Evolutionary conservation across 768 basidiomycete species (phyloP), one percentile per base, ranked within the genome.

Genomic region (Tulasnella sp.): DNA sequence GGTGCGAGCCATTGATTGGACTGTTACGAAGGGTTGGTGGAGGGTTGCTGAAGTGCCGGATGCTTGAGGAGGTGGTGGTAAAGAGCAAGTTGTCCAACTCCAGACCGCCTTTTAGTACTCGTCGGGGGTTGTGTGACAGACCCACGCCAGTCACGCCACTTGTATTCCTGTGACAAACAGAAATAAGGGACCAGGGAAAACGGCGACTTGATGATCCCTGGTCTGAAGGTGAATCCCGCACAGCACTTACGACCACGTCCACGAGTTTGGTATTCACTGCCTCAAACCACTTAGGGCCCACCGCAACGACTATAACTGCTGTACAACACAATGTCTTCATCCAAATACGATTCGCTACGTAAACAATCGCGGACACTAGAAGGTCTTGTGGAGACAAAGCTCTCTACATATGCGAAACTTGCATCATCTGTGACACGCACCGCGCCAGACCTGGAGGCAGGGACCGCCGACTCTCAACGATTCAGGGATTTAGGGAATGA

Each of bases 321-420:
- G n/a, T n/a, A n/a, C n/a, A n/a, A n/a, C n/a, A n/a, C 50, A 42
- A 51, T 42, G 24, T 32, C 60, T 21, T 19, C 29, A 47, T 23
- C 41, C 47, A 82, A 75, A 65, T 94, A 93, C 74, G 95, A 98
- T 66, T 80, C 85, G 58, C 78, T 97, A 30, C 88, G 96, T 67
- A 76, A 92, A 56, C 92, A 95, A 71, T 90, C 90, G 73, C 79
- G 94, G 67, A 93, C 93, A 3, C 82, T 97, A 26, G 95, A 98
- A 69, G 90, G 91, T 48, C 78, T 91, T 23, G 87, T 98, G 64
- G 91, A 96, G 68, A 75, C 86, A 30, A 95, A 96, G 70, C 78
- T 99, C 29, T 90, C 90, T 0, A 78, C 89, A 9, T 98, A 98
- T 72, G 82, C 90, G 19, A 88, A 90, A 65, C 76, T 96, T 43